These are phyloP conservation scores for Mesembryanthemum crystallinum DNA, from an alignment of 148 eudicot genomes.

Conservation along the genomic window DNA sequence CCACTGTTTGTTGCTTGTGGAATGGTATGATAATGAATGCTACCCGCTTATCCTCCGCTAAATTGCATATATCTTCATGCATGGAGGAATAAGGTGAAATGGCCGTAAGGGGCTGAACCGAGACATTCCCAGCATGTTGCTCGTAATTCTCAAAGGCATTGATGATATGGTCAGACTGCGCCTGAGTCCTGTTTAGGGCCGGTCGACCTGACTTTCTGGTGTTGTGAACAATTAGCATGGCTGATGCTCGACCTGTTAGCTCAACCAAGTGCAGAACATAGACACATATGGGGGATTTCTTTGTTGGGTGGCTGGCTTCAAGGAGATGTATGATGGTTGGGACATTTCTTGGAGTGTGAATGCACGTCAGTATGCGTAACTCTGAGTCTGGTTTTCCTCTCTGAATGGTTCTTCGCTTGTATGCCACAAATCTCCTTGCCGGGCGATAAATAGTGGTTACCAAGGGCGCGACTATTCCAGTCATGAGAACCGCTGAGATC, in stretches of 20 bases:
- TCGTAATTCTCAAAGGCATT: conserved; percentile 64
- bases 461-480: conserved; percentile 55
- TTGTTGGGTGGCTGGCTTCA: conserved; percentile 56
- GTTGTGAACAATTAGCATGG: conserved; percentile 84
- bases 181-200: conserved; percentile 62
- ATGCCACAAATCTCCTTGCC: conserved; percentile 49
- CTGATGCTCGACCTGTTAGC: conserved; percentile 62
- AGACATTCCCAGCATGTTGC: conserved; percentile 42
- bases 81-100: conserved; percentile 68
- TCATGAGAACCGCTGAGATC: conserved; percentile 64
- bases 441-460: conserved; percentile 70
- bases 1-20: conserved; percentile 75
- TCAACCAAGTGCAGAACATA: conserved; percentile 60
- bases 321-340: conserved; percentile 78
- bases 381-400: conserved; percentile 62
- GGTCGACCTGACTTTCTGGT: conserved; percentile 55
- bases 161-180: conserved; percentile 83
- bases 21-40: conserved; percentile 63
- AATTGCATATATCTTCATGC: conserved; percentile 65
- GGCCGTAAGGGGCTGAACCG: conserved; percentile 64
- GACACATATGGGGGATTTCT: conserved; percentile 50
- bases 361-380: conserved; percentile 56
- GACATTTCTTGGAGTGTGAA: conserved; percentile 67
- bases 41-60: conserved; percentile 59
- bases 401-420: conserved; percentile 76